Percentiles rank a stretch among this genome's conserved stretches.
Conservation (phyloP, 176 grass and related monocot genomes). For the Carex parvula region DNA sequence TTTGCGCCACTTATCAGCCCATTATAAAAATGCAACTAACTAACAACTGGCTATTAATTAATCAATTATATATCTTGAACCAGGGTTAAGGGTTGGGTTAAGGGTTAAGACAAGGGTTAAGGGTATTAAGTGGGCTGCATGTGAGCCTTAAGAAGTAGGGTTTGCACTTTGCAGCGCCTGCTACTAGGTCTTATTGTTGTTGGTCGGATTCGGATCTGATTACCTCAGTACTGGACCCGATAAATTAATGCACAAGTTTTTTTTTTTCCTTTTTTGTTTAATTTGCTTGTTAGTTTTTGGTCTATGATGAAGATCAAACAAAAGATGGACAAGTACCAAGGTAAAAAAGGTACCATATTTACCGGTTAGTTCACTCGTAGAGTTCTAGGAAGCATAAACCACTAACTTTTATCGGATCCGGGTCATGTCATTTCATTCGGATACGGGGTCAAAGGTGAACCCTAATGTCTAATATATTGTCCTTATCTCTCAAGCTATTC, state of each 20-base stretch:
- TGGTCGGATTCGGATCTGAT: neutral
- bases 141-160: conserved; percentile 24
- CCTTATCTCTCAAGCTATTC: conserved; percentile 17
- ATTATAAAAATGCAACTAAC: neutral
- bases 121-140: conserved; percentile 28
- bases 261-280: neutral
- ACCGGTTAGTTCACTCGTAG: neutral
- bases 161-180: conserved; percentile 29
- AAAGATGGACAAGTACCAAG: neutral
- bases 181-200: conserved; percentile 16
- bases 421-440: neutral
- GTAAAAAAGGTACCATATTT: neutral
- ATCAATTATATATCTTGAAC: conserved; percentile 1
- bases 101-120: conserved; percentile 33
- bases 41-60: conserved; percentile 24
- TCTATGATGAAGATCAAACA: neutral
- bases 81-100: conserved; percentile 28
- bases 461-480: conserved; percentile 4
- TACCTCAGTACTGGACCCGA: neutral
- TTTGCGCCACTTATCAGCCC: conserved; percentile 6
- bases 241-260: neutral
- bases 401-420: conserved; percentile 22
- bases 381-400: conserved; percentile 4
- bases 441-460: conserved; percentile 4
- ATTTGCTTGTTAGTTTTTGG: neutral